Evolutionary conservation across 805 yeast genomes (phyloP), one percentile per base, ranked within the genome.

Genomic region (Metschnikowia cubensis): DNA sequence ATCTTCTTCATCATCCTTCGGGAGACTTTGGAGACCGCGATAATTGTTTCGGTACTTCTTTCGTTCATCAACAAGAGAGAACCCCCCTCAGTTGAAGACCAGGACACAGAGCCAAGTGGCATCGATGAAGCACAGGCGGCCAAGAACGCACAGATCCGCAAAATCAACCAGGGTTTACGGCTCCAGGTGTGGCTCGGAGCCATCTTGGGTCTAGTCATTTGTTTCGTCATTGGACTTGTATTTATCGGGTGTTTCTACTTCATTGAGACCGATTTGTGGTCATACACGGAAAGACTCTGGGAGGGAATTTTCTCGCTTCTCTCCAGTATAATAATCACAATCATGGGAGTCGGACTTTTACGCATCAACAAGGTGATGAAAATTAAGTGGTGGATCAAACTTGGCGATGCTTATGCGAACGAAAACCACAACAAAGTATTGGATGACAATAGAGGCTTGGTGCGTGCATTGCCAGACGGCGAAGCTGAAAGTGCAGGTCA

Each of bases 181-280:
- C 59, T 81, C 6, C 97, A 90, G 61, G 88, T 90, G 4, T 84
- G 96, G 86, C 63, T 82, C 0, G 97, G 97, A 2, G 92, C 96
- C 10, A 59, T 81, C 1, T 58, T 80, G 3, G 97, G 97, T 0
- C 69, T 90, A 17, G 57, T 78, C 0, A 67, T 87, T 1, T 89
- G 97, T 61, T 63, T 87, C 50, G 50, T 85, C 4, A 77, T 90
- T 33, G 97, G 97, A 3, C 80, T 84, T 3, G 65, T 80, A 0
- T 86, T 90, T 62, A 81, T 90, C 32, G 68, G 76, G 10, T 73
- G 83, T 4, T 90, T 90, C 66, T 89, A 89, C 60, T 63, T 83
- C 41, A 69, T 91, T 31, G 96, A 96, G 14, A 81, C 84, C 22
- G 95, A 90, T 68, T 70, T 88, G 48, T 90, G 97, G 97, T 80